Evolutionary conservation across 768 basidiomycete species (phyloP).

Genomic region (Termitomyces heimii): DNA sequence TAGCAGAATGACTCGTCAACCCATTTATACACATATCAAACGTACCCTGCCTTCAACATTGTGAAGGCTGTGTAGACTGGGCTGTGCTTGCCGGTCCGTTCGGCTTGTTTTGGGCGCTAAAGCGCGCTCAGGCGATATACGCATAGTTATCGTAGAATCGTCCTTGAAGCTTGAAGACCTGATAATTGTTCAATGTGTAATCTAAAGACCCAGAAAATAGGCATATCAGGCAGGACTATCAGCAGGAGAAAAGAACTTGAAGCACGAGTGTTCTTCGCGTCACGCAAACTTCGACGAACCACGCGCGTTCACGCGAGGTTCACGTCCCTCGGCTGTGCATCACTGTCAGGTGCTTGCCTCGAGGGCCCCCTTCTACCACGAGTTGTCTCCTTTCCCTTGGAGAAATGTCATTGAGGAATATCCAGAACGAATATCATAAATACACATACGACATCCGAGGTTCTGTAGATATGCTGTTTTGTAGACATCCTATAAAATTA

Average conservation of each 20-base stretch:
- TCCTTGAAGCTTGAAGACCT: not conserved
- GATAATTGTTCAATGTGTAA: not conserved
- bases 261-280: not conserved
- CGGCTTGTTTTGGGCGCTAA: not conserved
- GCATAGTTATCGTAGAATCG: not conserved
- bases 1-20: not conserved
- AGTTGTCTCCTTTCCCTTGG: not conserved
- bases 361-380: not conserved
- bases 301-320: not conserved
- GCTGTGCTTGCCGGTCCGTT: not conserved
- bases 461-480: not conserved
- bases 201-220: not conserved
- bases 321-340: not conserved
- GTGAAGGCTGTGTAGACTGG: not conserved
- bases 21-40: not conserved
- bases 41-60: not conserved
- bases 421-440: not conserved
- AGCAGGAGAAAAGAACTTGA: not conserved
- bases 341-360: not conserved
- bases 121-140: not conserved
- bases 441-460: not conserved
- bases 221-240: not conserved
- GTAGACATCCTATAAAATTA: not conserved
- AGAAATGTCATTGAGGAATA: not conserved
- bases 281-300: not conserved